Percentiles rank a stretch among this genome's conserved stretches.
phyloP scores from a whole-genome alignment of 805 yeast genomes.

The Yarrowia deformans region DNA sequence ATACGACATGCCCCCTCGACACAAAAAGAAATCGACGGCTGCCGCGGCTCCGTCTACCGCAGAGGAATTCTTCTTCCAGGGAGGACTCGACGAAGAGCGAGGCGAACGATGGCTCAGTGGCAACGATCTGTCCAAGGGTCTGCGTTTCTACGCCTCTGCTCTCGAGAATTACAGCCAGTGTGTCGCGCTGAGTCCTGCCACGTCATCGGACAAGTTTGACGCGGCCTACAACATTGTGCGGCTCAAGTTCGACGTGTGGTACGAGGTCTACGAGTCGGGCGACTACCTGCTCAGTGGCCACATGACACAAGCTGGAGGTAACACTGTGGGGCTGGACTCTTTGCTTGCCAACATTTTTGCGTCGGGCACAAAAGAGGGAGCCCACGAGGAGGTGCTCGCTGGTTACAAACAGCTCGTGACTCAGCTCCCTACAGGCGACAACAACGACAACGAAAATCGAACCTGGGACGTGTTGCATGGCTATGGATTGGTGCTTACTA shows the following conservation, averaged over 20 bases:
- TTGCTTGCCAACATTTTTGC: conserved; percentile 33
- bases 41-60: conserved; percentile 50
- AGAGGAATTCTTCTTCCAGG: conserved; percentile 64
- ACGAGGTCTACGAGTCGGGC: conserved; percentile 54
- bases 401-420: conserved; percentile 17
- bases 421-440: neutral
- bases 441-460: conserved; percentile 36
- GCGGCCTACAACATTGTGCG: conserved; percentile 66
- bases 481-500: conserved; percentile 44
- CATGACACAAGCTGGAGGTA: conserved; percentile 19
- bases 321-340: conserved; percentile 34
- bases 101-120: conserved; percentile 78
- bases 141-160: conserved; percentile 63
- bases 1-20: neutral
- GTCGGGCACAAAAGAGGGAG: conserved; percentile 36
- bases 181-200: conserved; percentile 35
- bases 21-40: conserved; percentile 14
- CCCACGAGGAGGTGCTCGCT: conserved; percentile 37
- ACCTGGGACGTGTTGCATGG: conserved; percentile 42
- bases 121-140: conserved; percentile 64
- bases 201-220: conserved; percentile 50
- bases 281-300: conserved; percentile 27
- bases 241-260: conserved; percentile 64
- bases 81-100: conserved; percentile 69
- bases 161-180: conserved; percentile 41